These are phyloP conservation scores for Hypoxylon sp. DNA, from an alignment of 2,329 filamentous ascomycete species.

Conservation along the genomic window DNA sequence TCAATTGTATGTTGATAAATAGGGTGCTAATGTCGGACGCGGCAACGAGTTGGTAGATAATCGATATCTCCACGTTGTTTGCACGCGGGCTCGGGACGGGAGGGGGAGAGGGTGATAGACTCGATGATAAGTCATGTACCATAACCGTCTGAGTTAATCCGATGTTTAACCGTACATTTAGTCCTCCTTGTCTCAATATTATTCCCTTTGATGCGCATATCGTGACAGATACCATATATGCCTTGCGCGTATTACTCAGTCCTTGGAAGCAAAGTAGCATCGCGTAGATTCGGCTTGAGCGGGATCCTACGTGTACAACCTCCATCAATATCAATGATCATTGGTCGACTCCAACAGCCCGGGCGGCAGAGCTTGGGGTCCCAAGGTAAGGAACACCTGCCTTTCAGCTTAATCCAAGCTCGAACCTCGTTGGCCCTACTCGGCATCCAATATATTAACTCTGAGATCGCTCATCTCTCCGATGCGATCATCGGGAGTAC, in stretches of 20 bases:
- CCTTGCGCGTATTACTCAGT: neutral
- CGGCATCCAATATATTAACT: constrained; percentile 21
- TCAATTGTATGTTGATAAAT: too few relatives aligned
- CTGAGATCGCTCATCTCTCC: constrained; percentile 19
- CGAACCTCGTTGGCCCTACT: constrained; percentile 8
- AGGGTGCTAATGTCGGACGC: too few relatives aligned
- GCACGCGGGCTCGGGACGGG: too few relatives aligned
- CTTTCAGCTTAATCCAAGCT: constrained; percentile 30
- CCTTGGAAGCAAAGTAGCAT: constrained; percentile 16
- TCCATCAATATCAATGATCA: neutral
- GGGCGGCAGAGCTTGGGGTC: constrained; percentile 6
- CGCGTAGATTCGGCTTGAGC: constrained; percentile 13
- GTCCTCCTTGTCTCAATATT: too few relatives aligned
- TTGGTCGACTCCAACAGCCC: neutral
- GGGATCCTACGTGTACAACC: constrained; percentile 10
- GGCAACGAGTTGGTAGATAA: too few relatives aligned
- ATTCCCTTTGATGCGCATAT: constrained; percentile 22
- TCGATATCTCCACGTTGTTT: too few relatives aligned
- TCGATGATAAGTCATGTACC: neutral
- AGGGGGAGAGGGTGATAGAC: too few relatives aligned
- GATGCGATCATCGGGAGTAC: constrained; percentile 17
- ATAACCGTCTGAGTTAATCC: neutral
- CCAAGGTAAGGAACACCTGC: constrained; percentile 15
- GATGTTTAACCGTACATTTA: neutral
- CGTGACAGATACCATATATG: constrained; percentile 15